These are phyloP conservation scores for Spathaspora gorwiae DNA, from an alignment of 805 yeast species.

Conservation along the genomic window DNA sequence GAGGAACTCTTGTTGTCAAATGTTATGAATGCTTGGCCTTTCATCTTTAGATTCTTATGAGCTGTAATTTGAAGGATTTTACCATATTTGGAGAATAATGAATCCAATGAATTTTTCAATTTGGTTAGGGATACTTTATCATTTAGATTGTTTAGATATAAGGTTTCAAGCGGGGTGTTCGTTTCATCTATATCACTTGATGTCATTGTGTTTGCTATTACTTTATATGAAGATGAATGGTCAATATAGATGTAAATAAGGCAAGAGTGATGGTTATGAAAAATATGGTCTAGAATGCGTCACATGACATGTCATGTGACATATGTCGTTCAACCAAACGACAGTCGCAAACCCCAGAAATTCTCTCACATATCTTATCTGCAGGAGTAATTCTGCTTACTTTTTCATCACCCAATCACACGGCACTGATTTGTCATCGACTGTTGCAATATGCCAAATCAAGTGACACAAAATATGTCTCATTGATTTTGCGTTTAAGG, in stretches of 20 bases:
- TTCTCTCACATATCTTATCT: not conserved
- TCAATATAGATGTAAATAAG: too few species aligned
- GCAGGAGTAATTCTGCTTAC: not conserved
- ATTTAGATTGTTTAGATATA: conserved; percentile 70
- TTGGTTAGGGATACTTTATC: conserved; percentile 58
- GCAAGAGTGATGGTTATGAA: too few species aligned
- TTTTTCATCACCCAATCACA: not conserved
- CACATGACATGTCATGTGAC: too few species aligned
- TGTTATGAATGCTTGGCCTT: conserved; percentile 82
- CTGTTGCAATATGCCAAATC: too few species aligned
- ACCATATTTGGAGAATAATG: conserved; percentile 44
- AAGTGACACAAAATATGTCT: too few species aligned
- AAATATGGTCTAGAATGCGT: too few species aligned
- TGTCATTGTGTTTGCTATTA: too few species aligned
- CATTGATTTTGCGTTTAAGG: too few species aligned
- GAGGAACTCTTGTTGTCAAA: conserved; percentile 43
- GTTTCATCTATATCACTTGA: too few species aligned
- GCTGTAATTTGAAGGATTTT: conserved; percentile 49
- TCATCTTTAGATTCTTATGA: conserved; percentile 56
- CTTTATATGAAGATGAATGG: too few species aligned
- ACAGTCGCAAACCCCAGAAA: too few species aligned
- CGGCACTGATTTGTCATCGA: not conserved
- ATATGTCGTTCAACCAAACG: too few species aligned
- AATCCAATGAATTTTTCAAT: conserved; percentile 40
- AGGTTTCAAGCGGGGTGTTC: conserved; percentile 17